Evolutionary conservation across 176 grass and related monocot species (phyloP), one percentile per base, ranked within the genome.

Genomic region (Carex cristatella): DNA sequence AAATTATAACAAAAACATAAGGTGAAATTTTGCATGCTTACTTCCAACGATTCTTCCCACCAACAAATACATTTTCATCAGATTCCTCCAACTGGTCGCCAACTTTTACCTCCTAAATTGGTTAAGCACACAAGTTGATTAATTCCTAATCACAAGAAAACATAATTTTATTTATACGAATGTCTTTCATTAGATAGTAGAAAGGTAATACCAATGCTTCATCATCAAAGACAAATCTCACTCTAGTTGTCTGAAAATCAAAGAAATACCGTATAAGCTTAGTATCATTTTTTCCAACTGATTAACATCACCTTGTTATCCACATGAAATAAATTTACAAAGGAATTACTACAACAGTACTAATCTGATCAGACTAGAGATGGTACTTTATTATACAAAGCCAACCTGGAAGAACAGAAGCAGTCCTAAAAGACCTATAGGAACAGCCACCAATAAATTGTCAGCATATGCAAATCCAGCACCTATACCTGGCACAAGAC

Each of bases 11-110:
- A 61, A 65, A 30, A 62, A 23, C 18, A 9, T 53, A 18, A 31
- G 37, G 68, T 63, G 63, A 61, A 70, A 51, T 55, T 44, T 48
- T 10, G 72, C 53, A 37, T 76, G 33, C 91, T 82, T 89, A 95
- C 95, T 89, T 95, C 95, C 95, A 98, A 16, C 93, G 89, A 79
- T 98, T 93, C 85, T 98, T 95, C 46, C 95, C 95, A 70, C 95
- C 93, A 18, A 93, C 95, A 90, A 98, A 95, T 23, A 98, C 91
- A 85, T 98, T 98, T 85, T 93, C 95, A 48, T 91, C 88, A 28
- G 89, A 93, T 79, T 93, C 89, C 79, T 92, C 69, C 76, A 95
- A 81, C 79, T 94, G 92, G 51, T 90, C 64, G 0, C 95, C 93
- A 68, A 92, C 71, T 93, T 92, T 94, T 53, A 98, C 95, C 82